Percentiles rank a stretch among this genome's conserved stretches.
These are phyloP conservation scores for Neurospora sp. DNA, from an alignment of 495 filamentous ascomycete genomes.

Conservation along the genomic window DNA sequence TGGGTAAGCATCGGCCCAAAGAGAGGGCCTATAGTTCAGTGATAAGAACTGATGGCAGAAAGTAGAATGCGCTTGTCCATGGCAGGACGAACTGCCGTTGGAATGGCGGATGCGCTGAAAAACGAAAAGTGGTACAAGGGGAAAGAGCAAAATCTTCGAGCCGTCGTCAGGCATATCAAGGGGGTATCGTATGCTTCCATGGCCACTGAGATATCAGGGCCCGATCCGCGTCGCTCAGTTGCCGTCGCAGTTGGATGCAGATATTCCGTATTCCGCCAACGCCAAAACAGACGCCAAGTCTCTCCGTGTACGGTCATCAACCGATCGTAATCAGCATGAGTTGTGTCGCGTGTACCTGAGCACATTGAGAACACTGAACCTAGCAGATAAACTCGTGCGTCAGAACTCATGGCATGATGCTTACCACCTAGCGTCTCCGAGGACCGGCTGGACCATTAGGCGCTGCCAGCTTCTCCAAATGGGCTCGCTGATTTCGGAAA, in stretches of 20 bases:
- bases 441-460: background rate
- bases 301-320: background rate
- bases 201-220: background rate
- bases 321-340: background rate
- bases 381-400: background rate
- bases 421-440: background rate
- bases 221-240: background rate
- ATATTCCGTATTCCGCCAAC: background rate
- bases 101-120: background rate
- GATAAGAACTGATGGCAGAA: background rate
- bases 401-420: background rate
- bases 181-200: background rate
- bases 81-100: background rate
- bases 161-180: background rate
- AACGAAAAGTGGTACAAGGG: background rate
- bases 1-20: background rate
- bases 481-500: slow-evolving; percentile 53
- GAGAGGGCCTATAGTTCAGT: background rate
- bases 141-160: background rate
- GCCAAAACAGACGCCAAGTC: background rate
- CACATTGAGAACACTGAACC: background rate
- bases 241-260: background rate
- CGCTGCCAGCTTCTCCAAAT: slow-evolving; percentile 18
- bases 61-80: background rate
- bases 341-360: background rate